Base-by-base conservation (phyloP, 2,329 filamentous ascomycete species). In the Plenodomus lindquistii region DNA sequence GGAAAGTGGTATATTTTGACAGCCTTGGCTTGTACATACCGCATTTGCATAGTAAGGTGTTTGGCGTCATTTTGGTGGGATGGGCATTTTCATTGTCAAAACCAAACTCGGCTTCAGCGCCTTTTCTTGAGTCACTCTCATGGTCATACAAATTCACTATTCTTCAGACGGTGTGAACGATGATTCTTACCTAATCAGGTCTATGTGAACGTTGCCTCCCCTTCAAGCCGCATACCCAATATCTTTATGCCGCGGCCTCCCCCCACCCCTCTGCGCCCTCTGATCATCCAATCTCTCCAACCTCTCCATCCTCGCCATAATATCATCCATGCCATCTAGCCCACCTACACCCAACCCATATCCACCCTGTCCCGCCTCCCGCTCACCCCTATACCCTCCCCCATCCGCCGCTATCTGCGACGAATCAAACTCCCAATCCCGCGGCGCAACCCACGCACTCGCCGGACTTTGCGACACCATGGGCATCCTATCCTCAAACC, bases 381-480 rank as follows among this genome's bases (percentile, higher is more conserved):
- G 18, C 13, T 20, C 35, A 4, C 35, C 35, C 18, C 35, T 17
- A 17, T 31, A 15, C 15, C 27, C 27, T 15, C 15, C 27, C 15
- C 27, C 27, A 31, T 15, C 8, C 9, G 9, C 27, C 8, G 27
- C 13, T 16, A 19, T 9, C 13, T 1, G 4, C 5, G 38, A 11
- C 27, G 27, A 15, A 31, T 15, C 6, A 15, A 31, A 37, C 2
- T 18, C 24, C 46, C 46, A 48, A 37, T 44, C 37, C 13, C 17
- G 17, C 9, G 46, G 46, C 21, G 46, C 46, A 37, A 43, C 44
- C 46, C 46, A 48, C 21, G 16, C 13, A 9, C 22, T 20, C 3
- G 18, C 40, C 27, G 24, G 9, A n/a, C 38, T n/a, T 20, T n/a
- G 11, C 10, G 11, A 18, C 13, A n/a, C 10, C n/a, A 18, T 11